Evolutionary conservation across 805 yeast species (phyloP).

Genomic region (Wickerhamiella lipophila): DNA sequence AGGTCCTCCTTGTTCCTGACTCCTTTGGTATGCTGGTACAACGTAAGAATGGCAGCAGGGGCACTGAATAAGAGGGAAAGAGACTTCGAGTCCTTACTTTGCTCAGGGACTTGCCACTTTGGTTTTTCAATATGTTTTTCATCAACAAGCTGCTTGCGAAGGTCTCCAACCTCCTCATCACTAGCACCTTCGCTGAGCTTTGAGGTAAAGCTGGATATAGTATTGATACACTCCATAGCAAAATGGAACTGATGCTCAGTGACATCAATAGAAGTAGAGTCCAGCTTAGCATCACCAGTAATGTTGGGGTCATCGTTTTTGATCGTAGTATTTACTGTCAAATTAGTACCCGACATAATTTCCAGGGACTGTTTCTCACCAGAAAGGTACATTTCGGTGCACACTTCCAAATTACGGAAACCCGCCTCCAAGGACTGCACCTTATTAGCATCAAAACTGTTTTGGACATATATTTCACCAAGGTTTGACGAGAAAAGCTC

Average conservation of each 20-base stretch:
- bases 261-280: conserved; percentile 49
- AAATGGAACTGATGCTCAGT: conserved; percentile 63
- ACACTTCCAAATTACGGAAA: conserved; percentile 54
- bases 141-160: conserved; percentile 16
- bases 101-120: conserved; percentile 12
- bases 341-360: conserved; percentile 28
- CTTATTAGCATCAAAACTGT: conserved; percentile 34
- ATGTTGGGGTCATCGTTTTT: conserved; percentile 18
- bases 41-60: conserved; percentile 34
- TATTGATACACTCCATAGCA: conserved; percentile 41
- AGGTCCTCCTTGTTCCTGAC: conserved; percentile 20
- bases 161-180: conserved; percentile 32
- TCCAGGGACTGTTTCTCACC: conserved; percentile 35
- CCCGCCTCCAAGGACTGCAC: conserved; percentile 53
- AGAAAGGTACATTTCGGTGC: conserved; percentile 45
- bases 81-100: not conserved
- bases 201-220: conserved; percentile 43
- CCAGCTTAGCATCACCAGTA: conserved; percentile 49
- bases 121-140: conserved; percentile 19
- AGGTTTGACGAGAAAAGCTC: conserved; percentile 56
- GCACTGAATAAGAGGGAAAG: conserved; percentile 18
- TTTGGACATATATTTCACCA: conserved; percentile 69
- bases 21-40: conserved; percentile 41
- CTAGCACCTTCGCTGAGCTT: conserved; percentile 39
- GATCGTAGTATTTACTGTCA: conserved; percentile 11